Percentiles rank a stretch among this genome's conserved stretches.
These are phyloP conservation scores for Nicotiana rustica DNA, from an alignment of 305 asterid species.

Conservation along the genomic window DNA sequence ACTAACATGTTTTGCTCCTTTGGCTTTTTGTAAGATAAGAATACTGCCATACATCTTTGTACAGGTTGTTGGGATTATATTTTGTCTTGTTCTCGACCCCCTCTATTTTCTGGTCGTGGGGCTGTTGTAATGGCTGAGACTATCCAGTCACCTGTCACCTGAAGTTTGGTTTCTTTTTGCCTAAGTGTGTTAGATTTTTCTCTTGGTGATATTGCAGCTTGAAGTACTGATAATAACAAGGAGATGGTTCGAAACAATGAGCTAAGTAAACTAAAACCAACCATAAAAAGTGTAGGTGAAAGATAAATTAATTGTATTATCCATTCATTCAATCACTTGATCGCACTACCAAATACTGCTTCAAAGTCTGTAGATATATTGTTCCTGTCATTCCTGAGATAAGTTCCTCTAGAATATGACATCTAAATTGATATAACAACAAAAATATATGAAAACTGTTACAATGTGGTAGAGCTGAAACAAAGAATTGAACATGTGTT, in stretches of 20 bases:
- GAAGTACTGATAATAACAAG: too few relatives aligned
- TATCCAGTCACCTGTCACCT: too few relatives aligned
- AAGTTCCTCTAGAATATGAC: neutral
- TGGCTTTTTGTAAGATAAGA: neutral
- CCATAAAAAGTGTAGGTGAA: too few relatives aligned
- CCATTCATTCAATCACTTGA: neutral
- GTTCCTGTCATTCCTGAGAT: conserved; percentile 11
- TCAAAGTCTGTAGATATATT: neutral
- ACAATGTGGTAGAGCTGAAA: neutral
- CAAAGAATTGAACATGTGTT: too few relatives aligned
- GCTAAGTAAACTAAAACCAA: too few relatives aligned
- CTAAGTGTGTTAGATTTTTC: too few relatives aligned
- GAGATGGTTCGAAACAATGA: too few relatives aligned
- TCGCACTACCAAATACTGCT: neutral
- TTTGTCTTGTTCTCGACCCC: neutral
- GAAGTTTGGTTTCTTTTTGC: too few relatives aligned
- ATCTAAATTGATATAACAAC: too few relatives aligned
- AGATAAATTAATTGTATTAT: too few relatives aligned
- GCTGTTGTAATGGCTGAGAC: conserved; percentile 3
- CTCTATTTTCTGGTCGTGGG: conserved; percentile 34
- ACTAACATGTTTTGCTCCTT: conserved; percentile 45
- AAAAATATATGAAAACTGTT: too few relatives aligned
- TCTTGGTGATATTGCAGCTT: too few relatives aligned
- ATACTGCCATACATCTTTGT: conserved; percentile 47
- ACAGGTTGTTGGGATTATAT: conserved; percentile 49